Conservation (phyloP, 768 basidiomycete species). For the Rhodosporidiobolus sp. region DNA sequence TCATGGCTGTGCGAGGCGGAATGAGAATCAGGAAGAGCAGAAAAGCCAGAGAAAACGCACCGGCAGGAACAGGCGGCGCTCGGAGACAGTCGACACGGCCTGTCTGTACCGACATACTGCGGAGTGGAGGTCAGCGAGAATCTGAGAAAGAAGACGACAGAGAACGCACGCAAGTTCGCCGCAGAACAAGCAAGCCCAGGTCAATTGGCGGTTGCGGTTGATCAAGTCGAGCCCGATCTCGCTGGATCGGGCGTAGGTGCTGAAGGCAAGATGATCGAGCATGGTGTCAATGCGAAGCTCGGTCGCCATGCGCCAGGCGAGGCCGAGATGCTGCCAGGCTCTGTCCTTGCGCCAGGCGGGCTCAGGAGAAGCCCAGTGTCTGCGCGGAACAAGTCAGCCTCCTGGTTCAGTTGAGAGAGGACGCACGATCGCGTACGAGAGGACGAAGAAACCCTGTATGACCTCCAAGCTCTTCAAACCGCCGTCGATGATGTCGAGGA, state of each 20-base stretch:
- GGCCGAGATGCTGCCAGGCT: neutral
- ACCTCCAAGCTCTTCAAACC: constrained; percentile 14
- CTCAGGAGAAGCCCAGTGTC: constrained; percentile 12
- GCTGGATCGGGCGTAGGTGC: neutral
- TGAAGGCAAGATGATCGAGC: neutral
- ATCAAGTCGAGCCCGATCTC: neutral
- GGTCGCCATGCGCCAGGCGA: neutral
- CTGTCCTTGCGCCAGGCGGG: neutral
- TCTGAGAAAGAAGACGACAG: too few species aligned
- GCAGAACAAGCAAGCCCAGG: neutral
- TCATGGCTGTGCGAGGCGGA: neutral
- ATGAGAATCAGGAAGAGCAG: too few species aligned
- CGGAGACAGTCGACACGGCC: neutral
- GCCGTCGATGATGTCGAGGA: neutral
- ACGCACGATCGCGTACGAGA: constrained; percentile 7
- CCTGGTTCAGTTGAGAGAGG: too few species aligned
- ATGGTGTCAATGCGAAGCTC: neutral
- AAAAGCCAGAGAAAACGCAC: neutral
- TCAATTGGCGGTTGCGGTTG: neutral
- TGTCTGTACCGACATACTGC: neutral
- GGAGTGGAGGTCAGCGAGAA: neutral
- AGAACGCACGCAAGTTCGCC: neutral
- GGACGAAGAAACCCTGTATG: constrained; percentile 14
- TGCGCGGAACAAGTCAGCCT: neutral
- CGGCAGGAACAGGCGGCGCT: neutral